Percentiles rank a stretch among this genome's conserved stretches.
These are phyloP conservation scores for Dioszegia hungarica DNA, from an alignment of 768 basidiomycete genomes.

Conservation along the genomic window DNA sequence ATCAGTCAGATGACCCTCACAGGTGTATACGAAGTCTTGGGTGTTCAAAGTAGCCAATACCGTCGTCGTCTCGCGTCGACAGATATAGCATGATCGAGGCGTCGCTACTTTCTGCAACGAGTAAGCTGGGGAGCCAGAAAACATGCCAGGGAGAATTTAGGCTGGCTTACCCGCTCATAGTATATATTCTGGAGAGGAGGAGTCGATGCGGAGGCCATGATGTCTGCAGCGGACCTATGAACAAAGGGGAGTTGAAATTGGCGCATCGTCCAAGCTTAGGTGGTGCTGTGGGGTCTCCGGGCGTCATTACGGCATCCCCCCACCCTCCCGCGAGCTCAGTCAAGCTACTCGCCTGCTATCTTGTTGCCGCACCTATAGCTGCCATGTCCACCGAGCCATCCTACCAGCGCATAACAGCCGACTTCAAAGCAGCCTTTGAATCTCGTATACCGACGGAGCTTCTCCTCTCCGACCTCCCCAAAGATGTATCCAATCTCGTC, in stretches of 20 bases:
- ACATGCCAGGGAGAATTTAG: background rate
- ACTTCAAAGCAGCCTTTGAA: background rate
- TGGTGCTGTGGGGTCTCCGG: no score
- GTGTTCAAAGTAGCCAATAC: constrained; percentile 81
- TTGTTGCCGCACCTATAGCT: background rate
- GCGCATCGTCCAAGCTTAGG: no score
- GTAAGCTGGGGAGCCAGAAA: background rate
- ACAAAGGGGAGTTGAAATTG: no score
- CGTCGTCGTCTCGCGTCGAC: constrained; percentile 71
- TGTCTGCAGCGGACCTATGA: no score
- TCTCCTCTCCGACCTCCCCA: constrained; percentile 1
- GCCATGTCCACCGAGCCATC: no score
- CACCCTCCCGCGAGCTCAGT: no score
- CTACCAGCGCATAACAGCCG: background rate
- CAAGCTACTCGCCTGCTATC: background rate
- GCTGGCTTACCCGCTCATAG: constrained; percentile 70
- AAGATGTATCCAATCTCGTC: constrained; percentile 1
- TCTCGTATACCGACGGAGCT: constrained; percentile 12
- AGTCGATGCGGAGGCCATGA: background rate
- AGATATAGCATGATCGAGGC: constrained; percentile 59
- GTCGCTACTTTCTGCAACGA: constrained; percentile 76
- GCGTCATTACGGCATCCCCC: no score
- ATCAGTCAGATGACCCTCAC: constrained; percentile 74
- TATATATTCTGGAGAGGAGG: constrained; percentile 63
- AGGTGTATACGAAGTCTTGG: constrained; percentile 80